Base-by-base conservation (phyloP, 1,139 yeast genomes). In the Hansenula sp. region DNA sequence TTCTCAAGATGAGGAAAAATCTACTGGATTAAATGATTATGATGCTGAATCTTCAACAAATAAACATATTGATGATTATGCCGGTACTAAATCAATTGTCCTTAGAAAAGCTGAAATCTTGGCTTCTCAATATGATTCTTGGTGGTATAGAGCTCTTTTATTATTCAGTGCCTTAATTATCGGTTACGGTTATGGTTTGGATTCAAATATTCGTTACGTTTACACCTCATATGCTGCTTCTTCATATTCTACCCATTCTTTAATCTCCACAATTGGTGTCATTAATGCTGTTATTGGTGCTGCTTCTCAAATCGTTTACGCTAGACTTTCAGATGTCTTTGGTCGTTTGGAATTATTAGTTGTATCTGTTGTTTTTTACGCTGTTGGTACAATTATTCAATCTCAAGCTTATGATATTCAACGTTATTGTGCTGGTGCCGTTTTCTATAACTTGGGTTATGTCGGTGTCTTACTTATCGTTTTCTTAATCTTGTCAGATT, bases 361-460 rank as follows among this genome's bases (percentile, higher is more conserved):
- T 24, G 61, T 77, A 10, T 68, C 85, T 0, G 65, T 82, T 21
- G 49, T 83, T 8, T 73, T 84, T 48, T 82, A 83, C 53, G 73
- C 72, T 16, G 68, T 84, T 36, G 94, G 94, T 27, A 82, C 89
- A 8, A 71, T 85, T 38, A 73, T 82, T 47, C 81, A 81, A 62
- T 77, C 84, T 2, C 84, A 79, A 53, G 79, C 90, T 6, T 71
- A 69, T 46, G 77, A 79, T 51, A 78, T 84, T 28, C 73, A 77
- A 46, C 66, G 79, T 29, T 83, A 77, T 52, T 83, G 88, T 40
- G 92, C 82, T 16, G 94, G 92, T 50, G 73, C 87, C 0, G 78
- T 83, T 24, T 65, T 85, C 42, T 82, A 79, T 60, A 82, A 79
- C 52, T 65, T 82, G 47, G 94, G 95, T 7, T 81, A 73, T 57